Base-by-base conservation (phyloP, 2,329 filamentous ascomycete genomes). In the Neoascochyta sp. region DNA sequence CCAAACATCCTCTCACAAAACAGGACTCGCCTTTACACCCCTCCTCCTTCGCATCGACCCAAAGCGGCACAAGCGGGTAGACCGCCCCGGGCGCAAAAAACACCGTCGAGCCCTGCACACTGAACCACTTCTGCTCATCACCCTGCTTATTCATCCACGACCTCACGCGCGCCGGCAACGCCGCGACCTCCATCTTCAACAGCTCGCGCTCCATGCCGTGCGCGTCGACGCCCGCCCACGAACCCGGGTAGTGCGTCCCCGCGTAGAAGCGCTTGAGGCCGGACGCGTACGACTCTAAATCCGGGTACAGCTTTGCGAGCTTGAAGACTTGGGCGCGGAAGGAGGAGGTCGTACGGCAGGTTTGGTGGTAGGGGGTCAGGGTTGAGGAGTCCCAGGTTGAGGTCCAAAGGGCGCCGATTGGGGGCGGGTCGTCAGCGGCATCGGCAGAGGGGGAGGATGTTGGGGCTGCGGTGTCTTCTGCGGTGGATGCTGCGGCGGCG, bases 21-120 rank as follows among this genome's bases (percentile, higher is more conserved):
- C 5, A 15, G 17, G 11, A 35, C 35, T 21, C 22, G 68, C 68
- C 66, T 35, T 66, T 59, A 45, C 71, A 74, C 16, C 36, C 32
- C 21, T 60, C 68, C 34, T 63, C 64, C 3, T 50, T 47, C 0
- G 53, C 59, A 7, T 70, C 70, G 1, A 70, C 64, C 68, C 69
- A 75, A 3, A 75, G 56, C 18, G 72, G 73, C 25, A 74, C 41
- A 8, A 66, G 60, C 18, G 68, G 62, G 34, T 75, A 74, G 7
- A 75, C 43, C 7, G 71, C 71, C 0, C 71, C 73, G 0, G 73
- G 71, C 11, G 72, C 71, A 48, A 76, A 76, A 16, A 75, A 63
- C n/a, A 68, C 67, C 2, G 70, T 51, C 36, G 64, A 68, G 9
- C 63, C 57, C 23, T 63, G 54, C 23, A 70, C 60, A 39, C 62